Percentiles rank a stretch among this genome's conserved stretches.
Evolutionary conservation across 805 yeast genomes (phyloP).

Genomic region (Candida silvatica): DNA sequence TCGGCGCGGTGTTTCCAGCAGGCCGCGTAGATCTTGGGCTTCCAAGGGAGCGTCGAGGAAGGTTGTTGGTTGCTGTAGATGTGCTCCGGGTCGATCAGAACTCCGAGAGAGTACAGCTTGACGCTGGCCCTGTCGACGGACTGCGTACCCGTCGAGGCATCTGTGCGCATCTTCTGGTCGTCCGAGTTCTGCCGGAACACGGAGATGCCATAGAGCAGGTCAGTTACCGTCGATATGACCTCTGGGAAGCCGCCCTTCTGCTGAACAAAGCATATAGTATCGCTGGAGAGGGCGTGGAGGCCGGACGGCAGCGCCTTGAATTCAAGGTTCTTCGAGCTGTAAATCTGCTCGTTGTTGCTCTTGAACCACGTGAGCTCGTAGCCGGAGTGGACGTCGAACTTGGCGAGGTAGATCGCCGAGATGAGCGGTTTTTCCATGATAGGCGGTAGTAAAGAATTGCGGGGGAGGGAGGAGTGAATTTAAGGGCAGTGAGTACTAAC

Average conservation of each 20-base stretch:
- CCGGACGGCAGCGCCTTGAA: slow-evolving; percentile 66
- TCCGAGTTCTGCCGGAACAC: slow-evolving; percentile 37
- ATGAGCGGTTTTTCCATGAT: slow-evolving; percentile 21
- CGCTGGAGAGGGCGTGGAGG: slow-evolving; percentile 41
- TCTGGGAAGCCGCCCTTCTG: slow-evolving; percentile 6
- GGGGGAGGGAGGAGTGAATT: too few species aligned
- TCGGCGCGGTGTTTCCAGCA: slow-evolving; percentile 35
- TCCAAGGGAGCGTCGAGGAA: slow-evolving; percentile 23
- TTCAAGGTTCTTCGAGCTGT: slow-evolving; percentile 39
- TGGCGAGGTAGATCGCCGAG: slow-evolving; percentile 36
- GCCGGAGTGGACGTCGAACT: slow-evolving; percentile 46
- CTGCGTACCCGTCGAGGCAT: slow-evolving; percentile 4
- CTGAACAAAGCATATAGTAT: slow-evolving; percentile 44
- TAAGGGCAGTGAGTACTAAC: too few species aligned
- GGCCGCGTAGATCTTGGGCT: slow-evolving; percentile 30
- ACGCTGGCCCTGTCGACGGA: slow-evolving; percentile 33
- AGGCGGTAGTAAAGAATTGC: too few species aligned
- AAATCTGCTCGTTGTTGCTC: slow-evolving; percentile 15
- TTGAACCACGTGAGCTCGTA: slow-evolving; percentile 38
- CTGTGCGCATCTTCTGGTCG: slow-evolving; percentile 6
- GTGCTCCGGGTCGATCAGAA: slow-evolving; percentile 39
- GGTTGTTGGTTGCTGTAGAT: slow-evolving; percentile 1
- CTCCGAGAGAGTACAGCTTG: slow-evolving; percentile 57
- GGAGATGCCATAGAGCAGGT: slow-evolving; percentile 38
- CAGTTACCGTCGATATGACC: slow-evolving; percentile 10